A percentile compares a stretch with the other conserved stretches of the same genome.
These are phyloP conservation scores for Laguncularia racemosa DNA, from an alignment of 345 rosid species.

Conservation along the genomic window DNA sequence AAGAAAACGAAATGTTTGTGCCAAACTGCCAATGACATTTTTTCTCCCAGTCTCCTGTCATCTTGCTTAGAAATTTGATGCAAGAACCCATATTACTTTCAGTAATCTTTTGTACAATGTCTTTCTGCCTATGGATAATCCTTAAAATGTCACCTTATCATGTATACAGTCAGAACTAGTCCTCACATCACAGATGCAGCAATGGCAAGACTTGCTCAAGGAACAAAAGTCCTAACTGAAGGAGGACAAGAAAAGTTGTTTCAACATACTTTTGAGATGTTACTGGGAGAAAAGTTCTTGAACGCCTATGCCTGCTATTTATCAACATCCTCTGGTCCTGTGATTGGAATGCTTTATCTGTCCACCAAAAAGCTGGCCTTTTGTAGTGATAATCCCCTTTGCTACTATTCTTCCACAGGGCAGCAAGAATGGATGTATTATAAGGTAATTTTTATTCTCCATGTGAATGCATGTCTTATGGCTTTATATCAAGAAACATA, in stretches of 20 bases:
- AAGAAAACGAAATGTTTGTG: too few relatives aligned
- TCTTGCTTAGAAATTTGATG: too few relatives aligned
- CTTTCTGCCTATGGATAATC: too few relatives aligned
- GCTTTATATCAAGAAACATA: background rate
- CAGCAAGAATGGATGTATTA: slow-evolving; percentile 50
- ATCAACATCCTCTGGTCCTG: slow-evolving; percentile 70
- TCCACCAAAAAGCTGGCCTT: slow-evolving; percentile 55
- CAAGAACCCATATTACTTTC: too few relatives aligned
- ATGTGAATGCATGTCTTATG: background rate
- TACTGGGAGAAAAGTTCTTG: slow-evolving; percentile 54
- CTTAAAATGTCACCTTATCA: background rate
- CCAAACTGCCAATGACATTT: too few relatives aligned
- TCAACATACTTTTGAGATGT: slow-evolving; percentile 45
- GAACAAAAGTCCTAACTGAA: slow-evolving; percentile 62
- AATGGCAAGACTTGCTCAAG: slow-evolving; percentile 72
- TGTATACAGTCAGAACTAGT: slow-evolving; percentile 50
- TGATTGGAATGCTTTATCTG: slow-evolving; percentile 63
- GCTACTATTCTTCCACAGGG: slow-evolving; percentile 34
- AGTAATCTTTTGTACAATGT: too few relatives aligned
- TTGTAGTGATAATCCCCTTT: slow-evolving; percentile 60
- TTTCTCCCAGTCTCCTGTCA: too few relatives aligned
- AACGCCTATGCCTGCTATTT: slow-evolving; percentile 67
- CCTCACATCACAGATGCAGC: slow-evolving; percentile 73
- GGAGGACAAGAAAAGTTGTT: slow-evolving; percentile 75
- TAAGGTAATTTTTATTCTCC: slow-evolving; percentile 39